A percentile compares a stretch with the other conserved stretches of the same genome.
Conservation (phyloP, 2,329 filamentous ascomycete genomes). For the Fusarium sp. region DNA sequence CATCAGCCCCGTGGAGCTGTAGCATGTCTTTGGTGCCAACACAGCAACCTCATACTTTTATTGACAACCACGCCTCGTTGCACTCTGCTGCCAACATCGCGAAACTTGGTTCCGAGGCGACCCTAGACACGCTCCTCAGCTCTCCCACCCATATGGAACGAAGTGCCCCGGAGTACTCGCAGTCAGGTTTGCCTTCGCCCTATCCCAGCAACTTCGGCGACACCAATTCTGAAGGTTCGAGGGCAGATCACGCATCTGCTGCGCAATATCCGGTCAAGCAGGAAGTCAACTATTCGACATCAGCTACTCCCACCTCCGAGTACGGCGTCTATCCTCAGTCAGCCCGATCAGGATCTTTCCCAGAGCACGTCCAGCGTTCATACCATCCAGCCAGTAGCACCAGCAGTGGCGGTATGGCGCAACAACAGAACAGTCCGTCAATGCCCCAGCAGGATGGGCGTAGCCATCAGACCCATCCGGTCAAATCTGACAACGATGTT, state of each 20-base stretch:
- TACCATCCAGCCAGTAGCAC: conserved; percentile 85
- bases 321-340: conserved; percentile 84
- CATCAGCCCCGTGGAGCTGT: conserved; percentile 51
- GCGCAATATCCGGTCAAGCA: conserved; percentile 88
- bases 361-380: conserved; percentile 87
- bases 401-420: conserved; percentile 91
- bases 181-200: conserved; percentile 88
- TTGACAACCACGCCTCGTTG: conserved; percentile 48
- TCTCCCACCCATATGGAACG: conserved; percentile 67
- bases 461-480: conserved; percentile 82
- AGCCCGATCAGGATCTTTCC: conserved; percentile 86
- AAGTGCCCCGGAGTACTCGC: conserved; percentile 81
- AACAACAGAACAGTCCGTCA: conserved; percentile 97
- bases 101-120: conserved; percentile 49
- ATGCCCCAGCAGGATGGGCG: conserved; percentile 86
- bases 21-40: conserved; percentile 56
- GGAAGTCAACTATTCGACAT: conserved; percentile 84
- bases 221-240: conserved; percentile 86
- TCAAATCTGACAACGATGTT: conserved; percentile 96
- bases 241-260: conserved; percentile 94
- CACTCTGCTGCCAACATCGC: conserved; percentile 38
- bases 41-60: conserved; percentile 53
- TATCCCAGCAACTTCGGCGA: conserved; percentile 76
- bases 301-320: conserved; percentile 89
- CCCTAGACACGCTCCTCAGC: conserved; percentile 46